Evolutionary conservation across 441 rosid species (phyloP), one percentile per base, ranked within the genome.

Genomic region (Erysimum pusillum): DNA sequence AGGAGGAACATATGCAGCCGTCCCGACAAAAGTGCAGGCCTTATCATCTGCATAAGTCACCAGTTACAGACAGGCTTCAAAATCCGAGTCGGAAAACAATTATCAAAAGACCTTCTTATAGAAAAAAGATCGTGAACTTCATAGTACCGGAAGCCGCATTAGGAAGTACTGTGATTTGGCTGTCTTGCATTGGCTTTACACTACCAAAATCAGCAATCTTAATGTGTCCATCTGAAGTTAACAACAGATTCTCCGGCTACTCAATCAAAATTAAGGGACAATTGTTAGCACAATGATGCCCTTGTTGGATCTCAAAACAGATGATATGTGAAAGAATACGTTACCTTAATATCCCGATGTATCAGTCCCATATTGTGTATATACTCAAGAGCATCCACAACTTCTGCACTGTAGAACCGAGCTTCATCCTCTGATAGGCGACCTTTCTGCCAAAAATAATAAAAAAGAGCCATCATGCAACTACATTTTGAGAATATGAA

Each of bases 121-220:
- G 53, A 31, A 13, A 35, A 77, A 78, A 6, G 46, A 75, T 13
- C 28, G 39, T 34, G 18, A 14, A 52, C 59, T 34, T 18, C 66
- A 79, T 49, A 69, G 63, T 84, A 92, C 99, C 98, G 18, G 98
- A 96, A 48, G 97, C 81, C 15, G 99, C 98, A 83, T 93, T 93
- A 18, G 98, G 99, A 76, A 94, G 99, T 17, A 96, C 91, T 25
- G 98, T 95, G 62, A 95, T 87, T 63, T 83, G 88, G 78, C 98
- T 93, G 67, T 86, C 98, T 79, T 92, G 98, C 97, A 93, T 91
- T 48, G 99, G 98, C 96, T 95, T 93, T 42, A 95, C 99, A 79
- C 99, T 96, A 48, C 98, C 98, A 85, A 96, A 93, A 87, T 96
- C 99, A 32, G 99, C 99, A 82, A 96, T 83, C 87, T 96, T 96